These are phyloP conservation scores for Ceratocystiopsis sp. DNA, from an alignment of 2,329 filamentous ascomycete genomes.

Conservation along the genomic window DNA sequence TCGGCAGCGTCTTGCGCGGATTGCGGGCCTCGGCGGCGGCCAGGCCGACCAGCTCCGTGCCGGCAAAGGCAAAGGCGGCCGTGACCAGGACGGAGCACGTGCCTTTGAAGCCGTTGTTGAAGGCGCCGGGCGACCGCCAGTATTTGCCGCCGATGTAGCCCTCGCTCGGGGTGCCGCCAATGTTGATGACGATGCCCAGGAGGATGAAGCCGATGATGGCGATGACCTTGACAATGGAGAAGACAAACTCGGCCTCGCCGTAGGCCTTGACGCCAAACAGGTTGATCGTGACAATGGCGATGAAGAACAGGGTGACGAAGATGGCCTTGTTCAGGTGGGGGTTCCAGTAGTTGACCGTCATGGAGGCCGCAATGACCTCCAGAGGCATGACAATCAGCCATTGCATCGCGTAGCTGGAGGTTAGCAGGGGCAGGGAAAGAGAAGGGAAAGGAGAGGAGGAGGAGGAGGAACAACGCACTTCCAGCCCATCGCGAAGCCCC, in stretches of 20 bases:
- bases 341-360: conserved; percentile 73
- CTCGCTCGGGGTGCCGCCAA: conserved; percentile 54
- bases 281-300: conserved; percentile 65
- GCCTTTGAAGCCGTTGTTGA: conserved; percentile 72
- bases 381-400: conserved; percentile 74
- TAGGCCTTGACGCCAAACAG: conserved; percentile 78
- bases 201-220: conserved; percentile 83
- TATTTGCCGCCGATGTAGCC: conserved; percentile 67
- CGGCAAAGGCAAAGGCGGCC: conserved; percentile 59
- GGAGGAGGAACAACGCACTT: conserved; percentile 37
- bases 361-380: conserved; percentile 72
- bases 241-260: conserved; percentile 78
- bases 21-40: conserved; percentile 67
- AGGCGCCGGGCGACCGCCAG: conserved; percentile 70
- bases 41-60: conserved; percentile 60
- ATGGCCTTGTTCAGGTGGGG: conserved; percentile 46
- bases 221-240: conserved; percentile 70
- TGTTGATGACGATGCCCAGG: conserved; percentile 71
- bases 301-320: conserved; percentile 70
- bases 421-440: not conserved
- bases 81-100: conserved; percentile 63
- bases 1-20: conserved; percentile 65
- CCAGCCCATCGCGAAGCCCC: conserved; percentile 93
- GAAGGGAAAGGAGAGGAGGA: too few species aligned
- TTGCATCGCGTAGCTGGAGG: conserved; percentile 60